Conservation (phyloP, 2,329 filamentous ascomycete species). For the Lachnellula willkommii region DNA sequence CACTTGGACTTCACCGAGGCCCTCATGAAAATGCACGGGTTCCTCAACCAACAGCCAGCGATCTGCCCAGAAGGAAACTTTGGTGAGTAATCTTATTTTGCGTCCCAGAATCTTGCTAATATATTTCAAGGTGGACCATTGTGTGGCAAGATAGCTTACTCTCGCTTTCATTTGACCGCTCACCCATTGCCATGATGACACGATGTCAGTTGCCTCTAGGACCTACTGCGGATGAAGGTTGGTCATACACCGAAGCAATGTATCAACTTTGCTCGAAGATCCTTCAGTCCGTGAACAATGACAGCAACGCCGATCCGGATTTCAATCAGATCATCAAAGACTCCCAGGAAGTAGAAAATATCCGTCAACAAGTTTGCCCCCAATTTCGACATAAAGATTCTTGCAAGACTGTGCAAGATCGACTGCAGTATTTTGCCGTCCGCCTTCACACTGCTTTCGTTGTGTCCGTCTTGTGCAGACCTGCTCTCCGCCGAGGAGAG, state of each 20-base stretch:
- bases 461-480: constrained; percentile 59
- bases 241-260: constrained; percentile 60
- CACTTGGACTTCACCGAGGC: constrained; percentile 51
- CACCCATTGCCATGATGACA: constrained; percentile 51
- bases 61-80: constrained; percentile 27
- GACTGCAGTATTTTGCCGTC: constrained; percentile 59
- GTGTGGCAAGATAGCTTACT: constrained; percentile 63
- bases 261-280: constrained; percentile 59
- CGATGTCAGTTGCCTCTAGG: constrained; percentile 44
- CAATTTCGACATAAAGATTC: constrained; percentile 52
- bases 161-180: constrained; percentile 61
- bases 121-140: constrained; percentile 47
- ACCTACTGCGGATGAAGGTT: constrained; percentile 46
- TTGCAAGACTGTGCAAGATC: constrained; percentile 59
- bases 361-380: constrained; percentile 44
- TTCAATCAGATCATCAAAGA: constrained; percentile 50
- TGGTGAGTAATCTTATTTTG: constrained; percentile 20
- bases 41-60: constrained; percentile 26
- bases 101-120: constrained; percentile 5
- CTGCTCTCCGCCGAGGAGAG: constrained; percentile 50
- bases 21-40: constrained; percentile 24
- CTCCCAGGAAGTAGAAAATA: constrained; percentile 42
- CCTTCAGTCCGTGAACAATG: constrained; percentile 36
- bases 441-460: constrained; percentile 62
- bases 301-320: constrained; percentile 24